These are phyloP conservation scores for Trametes hirsuta DNA, from an alignment of 1,284 basidiomycete species.

Conservation along the genomic window DNA sequence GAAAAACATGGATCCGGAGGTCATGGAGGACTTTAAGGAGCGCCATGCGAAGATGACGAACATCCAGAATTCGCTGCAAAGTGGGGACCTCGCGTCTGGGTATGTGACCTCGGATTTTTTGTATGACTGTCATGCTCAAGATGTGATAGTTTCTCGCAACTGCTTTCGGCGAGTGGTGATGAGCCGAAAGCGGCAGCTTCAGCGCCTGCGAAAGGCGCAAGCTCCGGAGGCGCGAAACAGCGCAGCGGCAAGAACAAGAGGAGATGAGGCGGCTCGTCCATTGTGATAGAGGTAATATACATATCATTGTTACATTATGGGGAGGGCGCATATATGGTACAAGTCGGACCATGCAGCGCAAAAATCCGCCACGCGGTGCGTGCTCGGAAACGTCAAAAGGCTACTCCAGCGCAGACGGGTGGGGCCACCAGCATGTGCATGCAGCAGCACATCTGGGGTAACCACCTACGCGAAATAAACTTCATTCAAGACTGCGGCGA, in stretches of 20 bases:
- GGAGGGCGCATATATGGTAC: background rate
- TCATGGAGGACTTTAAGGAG: slow-evolving; percentile 70
- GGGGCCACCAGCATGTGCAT: background rate
- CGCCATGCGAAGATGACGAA: slow-evolving; percentile 65
- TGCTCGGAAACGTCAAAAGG: background rate
- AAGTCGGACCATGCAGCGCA: background rate
- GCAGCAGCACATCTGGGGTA: background rate
- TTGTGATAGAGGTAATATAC: slow-evolving; percentile 7
- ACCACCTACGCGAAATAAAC: background rate
- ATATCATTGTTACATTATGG: slow-evolving; percentile 16
- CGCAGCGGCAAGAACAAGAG: slow-evolving; percentile 33
- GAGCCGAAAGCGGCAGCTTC: slow-evolving; percentile 27
- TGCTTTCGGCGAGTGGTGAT: slow-evolving; percentile 28
- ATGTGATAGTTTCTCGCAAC: slow-evolving; percentile 29
- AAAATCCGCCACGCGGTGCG: background rate
- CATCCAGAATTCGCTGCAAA: slow-evolving; percentile 61
- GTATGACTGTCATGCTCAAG: background rate
- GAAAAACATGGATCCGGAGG: slow-evolving; percentile 82
- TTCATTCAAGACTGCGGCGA: slow-evolving; percentile 1
- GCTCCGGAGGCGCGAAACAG: slow-evolving; percentile 27
- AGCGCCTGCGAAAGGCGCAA: slow-evolving; percentile 19
- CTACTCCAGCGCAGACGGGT: too few species aligned
- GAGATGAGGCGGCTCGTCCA: slow-evolving; percentile 18
- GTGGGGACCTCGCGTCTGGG: slow-evolving; percentile 55
- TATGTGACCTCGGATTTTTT: slow-evolving; percentile 10